Conservation (phyloP, 2,329 filamentous ascomycete genomes). For the Dendrostoma leiphaemia region DNA sequence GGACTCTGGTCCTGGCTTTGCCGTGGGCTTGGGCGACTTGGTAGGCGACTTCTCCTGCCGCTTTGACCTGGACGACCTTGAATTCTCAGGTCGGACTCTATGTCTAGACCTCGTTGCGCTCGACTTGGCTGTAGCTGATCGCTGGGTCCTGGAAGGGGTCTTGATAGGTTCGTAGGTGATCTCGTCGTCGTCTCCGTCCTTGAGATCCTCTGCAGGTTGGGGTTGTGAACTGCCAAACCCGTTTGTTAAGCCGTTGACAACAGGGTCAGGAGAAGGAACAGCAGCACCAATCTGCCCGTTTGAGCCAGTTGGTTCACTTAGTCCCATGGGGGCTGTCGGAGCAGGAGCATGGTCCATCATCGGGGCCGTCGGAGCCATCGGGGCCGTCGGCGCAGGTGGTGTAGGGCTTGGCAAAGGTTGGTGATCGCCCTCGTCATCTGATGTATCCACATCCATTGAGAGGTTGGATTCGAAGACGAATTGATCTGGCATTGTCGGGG, state of each 20-base stretch:
- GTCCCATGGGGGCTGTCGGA: slow-evolving; percentile 6
- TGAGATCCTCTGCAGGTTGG: neutral
- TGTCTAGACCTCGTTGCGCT: neutral
- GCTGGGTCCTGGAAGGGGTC: slow-evolving; percentile 10
- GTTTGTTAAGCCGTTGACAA: neutral
- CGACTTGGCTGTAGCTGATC: neutral
- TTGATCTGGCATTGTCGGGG: slow-evolving; percentile 1
- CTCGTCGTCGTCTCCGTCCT: slow-evolving; percentile 10
- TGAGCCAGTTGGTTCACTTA: too few relatives aligned
- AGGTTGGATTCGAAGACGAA: slow-evolving; percentile 7
- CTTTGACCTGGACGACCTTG: neutral
- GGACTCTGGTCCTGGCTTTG: slow-evolving; percentile 15
- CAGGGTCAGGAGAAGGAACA: neutral
- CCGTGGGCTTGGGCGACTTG: slow-evolving; percentile 10
- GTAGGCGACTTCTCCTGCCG: neutral
- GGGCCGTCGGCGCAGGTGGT: slow-evolving; percentile 8
- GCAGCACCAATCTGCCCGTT: neutral
- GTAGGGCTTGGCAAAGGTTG: slow-evolving; percentile 1
- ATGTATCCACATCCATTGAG: neutral
- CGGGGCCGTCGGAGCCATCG: slow-evolving; percentile 1
- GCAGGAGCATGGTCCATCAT: neutral
- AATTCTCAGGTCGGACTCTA: neutral
- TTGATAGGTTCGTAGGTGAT: slow-evolving; percentile 16
- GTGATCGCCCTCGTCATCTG: slow-evolving; percentile 8
- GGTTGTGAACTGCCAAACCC: neutral